Base-by-base conservation (phyloP, 2,329 filamentous ascomycete genomes). In the Aspergillus amoenus region DNA sequence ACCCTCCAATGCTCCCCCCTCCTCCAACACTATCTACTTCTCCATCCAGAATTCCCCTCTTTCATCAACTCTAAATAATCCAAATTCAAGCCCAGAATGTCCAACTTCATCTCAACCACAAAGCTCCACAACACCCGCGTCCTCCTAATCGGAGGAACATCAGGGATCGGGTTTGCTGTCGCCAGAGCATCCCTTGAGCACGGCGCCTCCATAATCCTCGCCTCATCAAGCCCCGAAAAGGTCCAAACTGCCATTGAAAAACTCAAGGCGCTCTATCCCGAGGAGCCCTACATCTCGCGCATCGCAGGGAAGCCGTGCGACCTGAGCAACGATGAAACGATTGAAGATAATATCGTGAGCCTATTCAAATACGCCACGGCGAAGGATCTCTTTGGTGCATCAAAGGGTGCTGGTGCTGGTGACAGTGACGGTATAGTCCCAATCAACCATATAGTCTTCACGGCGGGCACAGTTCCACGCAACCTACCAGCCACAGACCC, bases 391-490 rank as follows among this genome's bases (percentile, higher is more conserved):
- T 50, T 50, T 24, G 6, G 22, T 15, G 13, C 22, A 13, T 13
- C 34, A 24, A 15, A 3, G 12, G 18, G 9, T 15, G 12, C 15
- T 4, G 44, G 34, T 8, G 17, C n/a, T 8, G 12, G 43, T 8
- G 44, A 47, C 9, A 30, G 9, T 15, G 44, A 47, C 9, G 44
- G 9, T 15, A 47, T 17, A 18, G 44, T 47, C 27, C 44, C 44
- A 5, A 47, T 84, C 22, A 77, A 84, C 59, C 82, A 84, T 60
- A 73, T 84, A 11, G 70, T 82, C 52, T 77, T 73, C 68, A 83
- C 81, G 0, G 81, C 82, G 0, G 82, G 79, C n/a, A 18, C 44
- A 13, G 8, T 37, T 4, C 44, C 44, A 2, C 1, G 11, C 9
- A 37, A 9, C 3, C 30, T 47, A 0, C 66, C 65, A 3, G 47